Evolutionary conservation across 2,329 filamentous ascomycete genomes (phyloP).

Genomic region (Neofusicoccum sp.): DNA sequence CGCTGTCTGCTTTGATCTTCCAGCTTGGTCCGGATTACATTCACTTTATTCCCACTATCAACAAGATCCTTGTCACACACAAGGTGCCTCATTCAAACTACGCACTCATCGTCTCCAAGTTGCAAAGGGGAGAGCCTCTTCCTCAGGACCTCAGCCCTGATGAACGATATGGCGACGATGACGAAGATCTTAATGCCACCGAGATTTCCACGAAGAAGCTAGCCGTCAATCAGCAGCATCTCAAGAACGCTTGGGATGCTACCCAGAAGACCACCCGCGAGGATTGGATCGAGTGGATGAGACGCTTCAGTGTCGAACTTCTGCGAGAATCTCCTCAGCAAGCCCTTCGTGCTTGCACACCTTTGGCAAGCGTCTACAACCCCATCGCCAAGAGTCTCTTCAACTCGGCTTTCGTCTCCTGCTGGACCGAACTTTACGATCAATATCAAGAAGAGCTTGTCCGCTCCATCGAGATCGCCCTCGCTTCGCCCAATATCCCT

Average conservation of each 20-base stretch:
- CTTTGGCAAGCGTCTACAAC: slow-evolving; percentile 84
- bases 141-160: slow-evolving; percentile 91
- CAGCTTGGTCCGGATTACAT: slow-evolving; percentile 94
- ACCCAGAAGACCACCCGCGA: slow-evolving; percentile 95
- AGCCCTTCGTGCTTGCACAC: slow-evolving; percentile 87
- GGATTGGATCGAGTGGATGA: slow-evolving; percentile 99
- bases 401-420: slow-evolving; percentile 98
- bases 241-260: slow-evolving; percentile 96
- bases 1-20: slow-evolving; percentile 90
- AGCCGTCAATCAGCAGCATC: slow-evolving; percentile 94
- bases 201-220: slow-evolving; percentile 91
- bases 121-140: slow-evolving; percentile 92
- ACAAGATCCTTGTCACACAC: slow-evolving; percentile 74
- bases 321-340: slow-evolving; percentile 95
- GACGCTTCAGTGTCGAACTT: slow-evolving; percentile 91
- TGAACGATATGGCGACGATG: slow-evolving; percentile 71
- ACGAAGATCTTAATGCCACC: slow-evolving; percentile 76
- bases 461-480: slow-evolving; percentile 88
- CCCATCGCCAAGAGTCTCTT: slow-evolving; percentile 91
- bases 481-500: slow-evolving; percentile 92
- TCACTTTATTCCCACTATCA: slow-evolving; percentile 90
- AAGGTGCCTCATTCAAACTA: slow-evolving; percentile 90
- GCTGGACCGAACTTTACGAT: slow-evolving; percentile 97
- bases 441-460: slow-evolving; percentile 97
- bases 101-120: slow-evolving; percentile 83